Percentiles rank a stretch among this genome's conserved stretches.
phyloP scores from a whole-genome alignment of 192 early-diverging fungal genomes.

The Piromyces finnis region DNA sequence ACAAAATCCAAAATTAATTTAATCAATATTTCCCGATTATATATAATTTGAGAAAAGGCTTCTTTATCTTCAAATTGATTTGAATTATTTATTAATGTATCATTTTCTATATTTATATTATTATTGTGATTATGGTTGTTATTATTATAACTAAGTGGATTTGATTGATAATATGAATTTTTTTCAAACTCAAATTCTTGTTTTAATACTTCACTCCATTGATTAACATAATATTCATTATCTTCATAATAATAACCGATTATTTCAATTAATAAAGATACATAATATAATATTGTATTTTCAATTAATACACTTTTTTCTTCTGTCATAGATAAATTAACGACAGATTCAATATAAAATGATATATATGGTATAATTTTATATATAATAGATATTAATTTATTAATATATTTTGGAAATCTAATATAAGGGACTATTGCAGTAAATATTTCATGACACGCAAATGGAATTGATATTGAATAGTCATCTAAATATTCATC shows the following conservation, averaged over 20 bases:
- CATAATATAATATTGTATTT: background rate
- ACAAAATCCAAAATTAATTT: background rate
- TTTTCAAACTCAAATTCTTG: background rate
- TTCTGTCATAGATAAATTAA: background rate
- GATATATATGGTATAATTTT: background rate
- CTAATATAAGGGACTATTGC: background rate
- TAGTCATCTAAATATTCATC: background rate
- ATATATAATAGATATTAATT: background rate
- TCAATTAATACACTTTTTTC: background rate
- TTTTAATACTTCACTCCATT: background rate
- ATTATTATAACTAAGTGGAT: background rate
- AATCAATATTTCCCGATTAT: background rate
- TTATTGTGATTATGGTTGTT: background rate
- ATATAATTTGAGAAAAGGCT: background rate
- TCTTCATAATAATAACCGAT: background rate
- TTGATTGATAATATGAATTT: background rate
- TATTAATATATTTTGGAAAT: background rate
- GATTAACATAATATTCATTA: background rate
- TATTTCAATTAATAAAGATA: background rate
- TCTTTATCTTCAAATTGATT: background rate
- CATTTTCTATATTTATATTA: background rate
- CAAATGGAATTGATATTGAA: background rate
- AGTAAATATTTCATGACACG: background rate
- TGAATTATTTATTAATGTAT: too few relatives aligned
- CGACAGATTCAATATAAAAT: background rate